These are phyloP conservation scores for Penicillium samsonianum DNA, from an alignment of 495 filamentous ascomycete species.

Conservation along the genomic window DNA sequence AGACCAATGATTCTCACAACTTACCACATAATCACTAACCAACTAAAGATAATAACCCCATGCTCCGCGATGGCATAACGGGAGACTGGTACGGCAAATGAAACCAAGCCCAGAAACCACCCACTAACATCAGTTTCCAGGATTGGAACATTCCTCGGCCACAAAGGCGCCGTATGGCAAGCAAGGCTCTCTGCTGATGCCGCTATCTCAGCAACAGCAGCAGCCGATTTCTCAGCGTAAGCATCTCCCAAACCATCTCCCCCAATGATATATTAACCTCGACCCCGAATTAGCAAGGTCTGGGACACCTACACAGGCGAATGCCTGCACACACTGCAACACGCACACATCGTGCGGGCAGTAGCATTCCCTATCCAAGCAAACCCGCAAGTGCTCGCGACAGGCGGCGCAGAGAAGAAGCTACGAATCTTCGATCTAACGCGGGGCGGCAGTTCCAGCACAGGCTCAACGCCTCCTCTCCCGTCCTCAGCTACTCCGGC, in stretches of 20 bases:
- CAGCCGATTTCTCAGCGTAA: conserved; percentile 94
- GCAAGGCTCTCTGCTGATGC: conserved; percentile 87
- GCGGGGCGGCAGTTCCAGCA: conserved; percentile 36
- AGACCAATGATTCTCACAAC: not conserved
- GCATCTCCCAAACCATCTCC: conserved; percentile 25
- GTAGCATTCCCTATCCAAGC: conserved; percentile 79
- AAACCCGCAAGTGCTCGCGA: conserved; percentile 79
- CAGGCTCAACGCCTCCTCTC: conserved; percentile 43
- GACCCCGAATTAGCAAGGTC: conserved; percentile 63
- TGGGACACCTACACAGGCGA: conserved; percentile 98
- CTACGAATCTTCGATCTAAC: conserved; percentile 90
- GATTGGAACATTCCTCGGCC: conserved; percentile 97
- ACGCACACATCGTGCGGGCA: conserved; percentile 92
- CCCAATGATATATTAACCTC: conserved; percentile 6
- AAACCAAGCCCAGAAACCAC: not conserved
- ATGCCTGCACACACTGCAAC: conserved; percentile 81
- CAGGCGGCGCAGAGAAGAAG: conserved; percentile 94
- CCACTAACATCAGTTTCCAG: conserved; percentile 37
- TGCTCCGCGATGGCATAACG: conserved; percentile 95
- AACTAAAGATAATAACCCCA: conserved; percentile 83
- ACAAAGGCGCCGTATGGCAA: conserved; percentile 98
- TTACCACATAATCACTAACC: conserved; percentile 2
- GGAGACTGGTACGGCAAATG: conserved; percentile 75
- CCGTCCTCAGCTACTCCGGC: conserved; percentile 24
- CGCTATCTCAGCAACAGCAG: conserved; percentile 83